Evolutionary conservation across 2,329 filamentous ascomycete genomes (phyloP).

Genomic region (Parastagonospora avenae): DNA sequence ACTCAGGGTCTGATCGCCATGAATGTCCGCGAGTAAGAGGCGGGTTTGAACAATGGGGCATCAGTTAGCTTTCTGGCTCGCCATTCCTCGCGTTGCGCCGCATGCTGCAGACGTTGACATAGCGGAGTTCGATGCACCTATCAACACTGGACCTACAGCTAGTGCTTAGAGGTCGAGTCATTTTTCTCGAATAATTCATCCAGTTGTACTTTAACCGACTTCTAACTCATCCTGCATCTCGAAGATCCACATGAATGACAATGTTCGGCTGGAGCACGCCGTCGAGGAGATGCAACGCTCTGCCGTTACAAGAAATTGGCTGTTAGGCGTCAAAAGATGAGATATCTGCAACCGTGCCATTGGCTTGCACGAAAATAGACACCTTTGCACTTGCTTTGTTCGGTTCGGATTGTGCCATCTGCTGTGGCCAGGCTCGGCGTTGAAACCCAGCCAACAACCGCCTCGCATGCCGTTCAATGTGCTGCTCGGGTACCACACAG

Average conservation of each 20-base stretch:
- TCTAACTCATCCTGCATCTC: background rate
- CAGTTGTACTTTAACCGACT: background rate
- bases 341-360: background rate
- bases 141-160: no score
- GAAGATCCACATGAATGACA: slow-evolving; percentile 7
- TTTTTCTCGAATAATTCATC: no score
- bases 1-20: background rate
- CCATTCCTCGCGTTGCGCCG: background rate
- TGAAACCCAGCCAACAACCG: background rate
- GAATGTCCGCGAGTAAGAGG: background rate
- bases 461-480: background rate
- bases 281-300: background rate
- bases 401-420: background rate
- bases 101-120: background rate
- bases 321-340: background rate
- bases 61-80: background rate
- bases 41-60: background rate
- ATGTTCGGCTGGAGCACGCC: background rate
- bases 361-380: background rate
- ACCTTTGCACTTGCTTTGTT: background rate
- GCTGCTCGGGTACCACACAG: background rate
- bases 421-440: background rate
- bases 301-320: background rate
- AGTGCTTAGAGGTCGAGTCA: no score
- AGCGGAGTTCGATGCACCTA: background rate